Evolutionary conservation across 2,329 filamentous ascomycete genomes (phyloP).

Genomic region (Paecilomyces variotii): DNA sequence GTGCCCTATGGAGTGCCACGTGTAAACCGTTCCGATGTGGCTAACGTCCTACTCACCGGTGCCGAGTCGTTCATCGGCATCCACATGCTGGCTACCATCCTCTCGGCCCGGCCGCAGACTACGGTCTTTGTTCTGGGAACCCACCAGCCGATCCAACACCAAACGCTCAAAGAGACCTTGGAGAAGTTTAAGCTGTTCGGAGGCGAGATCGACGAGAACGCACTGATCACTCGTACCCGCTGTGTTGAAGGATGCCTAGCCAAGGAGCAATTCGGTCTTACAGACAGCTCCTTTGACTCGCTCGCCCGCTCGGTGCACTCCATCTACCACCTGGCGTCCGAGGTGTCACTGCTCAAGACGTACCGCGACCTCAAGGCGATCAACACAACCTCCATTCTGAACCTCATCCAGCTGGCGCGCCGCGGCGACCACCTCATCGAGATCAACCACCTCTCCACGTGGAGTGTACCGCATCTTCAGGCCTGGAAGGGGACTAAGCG

Average conservation of each 20-base stretch:
- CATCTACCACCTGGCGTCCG: neutral
- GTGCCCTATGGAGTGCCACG: neutral
- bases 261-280: neutral
- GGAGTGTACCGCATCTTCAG: neutral
- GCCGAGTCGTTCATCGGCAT: neutral
- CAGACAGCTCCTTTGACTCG: neutral
- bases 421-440: neutral
- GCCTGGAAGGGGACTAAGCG: neutral
- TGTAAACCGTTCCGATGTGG: neutral
- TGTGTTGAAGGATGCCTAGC: neutral
- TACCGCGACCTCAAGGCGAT: neutral
- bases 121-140: neutral
- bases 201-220: neutral
- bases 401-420: neutral
- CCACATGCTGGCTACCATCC: neutral
- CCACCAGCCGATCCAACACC: neutral
- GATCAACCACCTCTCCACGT: neutral
- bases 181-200: neutral
- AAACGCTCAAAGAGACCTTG: neutral
- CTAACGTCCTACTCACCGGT: neutral
- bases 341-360: neutral
- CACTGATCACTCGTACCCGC: neutral
- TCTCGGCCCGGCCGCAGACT: neutral
- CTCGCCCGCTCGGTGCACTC: neutral
- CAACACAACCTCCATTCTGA: neutral